phyloP scores from a whole-genome alignment of 306 rosid genomes.

The Datisca glomerata region DNA sequence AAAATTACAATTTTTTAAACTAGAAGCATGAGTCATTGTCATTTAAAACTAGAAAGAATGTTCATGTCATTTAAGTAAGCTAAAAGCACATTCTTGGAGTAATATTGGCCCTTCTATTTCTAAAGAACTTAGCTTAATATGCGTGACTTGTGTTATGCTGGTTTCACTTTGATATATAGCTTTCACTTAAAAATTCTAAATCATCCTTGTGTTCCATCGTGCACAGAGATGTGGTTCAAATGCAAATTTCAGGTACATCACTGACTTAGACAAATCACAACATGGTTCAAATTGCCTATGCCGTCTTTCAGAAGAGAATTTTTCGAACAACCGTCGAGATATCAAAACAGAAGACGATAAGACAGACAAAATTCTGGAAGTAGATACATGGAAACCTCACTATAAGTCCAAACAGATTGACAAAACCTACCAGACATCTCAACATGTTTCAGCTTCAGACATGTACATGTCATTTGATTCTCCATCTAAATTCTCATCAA shows the following conservation, averaged over 20 bases:
- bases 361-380: conserved; percentile 85
- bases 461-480: conserved; percentile 32
- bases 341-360: conserved; percentile 36
- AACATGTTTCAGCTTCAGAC: conserved; percentile 21
- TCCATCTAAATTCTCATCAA: conserved; percentile 36
- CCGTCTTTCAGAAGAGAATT: conserved; percentile 76
- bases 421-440: conserved; percentile 29
- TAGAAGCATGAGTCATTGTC: too few species aligned
- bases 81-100: too few species aligned
- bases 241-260: conserved; percentile 41
- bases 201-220: conserved; percentile 9
- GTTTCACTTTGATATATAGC: too few species aligned
- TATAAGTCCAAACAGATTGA: conserved; percentile 30
- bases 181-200: too few species aligned
- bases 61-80: too few species aligned
- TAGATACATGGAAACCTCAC: conserved; percentile 91
- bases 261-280: conserved; percentile 24
- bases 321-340: conserved; percentile 29
- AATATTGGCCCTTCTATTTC: too few species aligned
- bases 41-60: too few species aligned
- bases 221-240: conserved; percentile 77
- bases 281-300: conserved; percentile 48
- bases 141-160: too few species aligned
- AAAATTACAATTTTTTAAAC: too few species aligned
- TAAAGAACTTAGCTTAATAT: too few species aligned